These are phyloP conservation scores for Punctularia strigosozonata DNA, from an alignment of 768 basidiomycete genomes.

Conservation along the genomic window DNA sequence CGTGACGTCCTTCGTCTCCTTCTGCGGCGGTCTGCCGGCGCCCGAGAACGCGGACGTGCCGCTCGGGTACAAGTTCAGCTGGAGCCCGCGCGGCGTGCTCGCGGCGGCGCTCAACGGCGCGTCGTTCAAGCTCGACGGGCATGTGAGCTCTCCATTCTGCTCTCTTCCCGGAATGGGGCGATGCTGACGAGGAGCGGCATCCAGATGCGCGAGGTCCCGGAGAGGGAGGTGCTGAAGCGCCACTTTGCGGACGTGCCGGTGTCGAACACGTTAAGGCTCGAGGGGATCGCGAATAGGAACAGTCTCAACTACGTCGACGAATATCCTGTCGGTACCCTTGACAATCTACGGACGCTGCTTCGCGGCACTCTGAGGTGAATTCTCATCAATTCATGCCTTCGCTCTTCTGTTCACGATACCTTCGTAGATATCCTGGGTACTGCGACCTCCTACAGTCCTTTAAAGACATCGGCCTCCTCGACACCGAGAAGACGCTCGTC, in stretches of 20 bases:
- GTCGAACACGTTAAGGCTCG: conserved; percentile 48
- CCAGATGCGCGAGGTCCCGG: conserved; percentile 37
- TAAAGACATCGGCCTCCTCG: conserved; percentile 57
- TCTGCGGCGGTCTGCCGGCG: conserved; percentile 88
- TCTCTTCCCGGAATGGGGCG: background rate
- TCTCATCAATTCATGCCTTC: background rate
- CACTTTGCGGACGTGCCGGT: conserved; percentile 61
- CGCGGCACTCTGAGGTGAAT: conserved; percentile 74
- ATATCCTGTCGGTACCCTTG: conserved; percentile 41
- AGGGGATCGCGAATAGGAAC: conserved; percentile 82
- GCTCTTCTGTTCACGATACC: background rate
- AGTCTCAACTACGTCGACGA: conserved; percentile 57
- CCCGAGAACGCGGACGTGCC: conserved; percentile 52
- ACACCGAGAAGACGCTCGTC: conserved; percentile 23
- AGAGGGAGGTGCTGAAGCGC: conserved; percentile 39
- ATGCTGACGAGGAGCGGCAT: conserved; percentile 20
- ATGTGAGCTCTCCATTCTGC: conserved; percentile 11
- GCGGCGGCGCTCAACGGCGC: conserved; percentile 70
- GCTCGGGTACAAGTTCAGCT: conserved; percentile 86
- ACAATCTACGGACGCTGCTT: conserved; percentile 49
- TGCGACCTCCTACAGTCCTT: conserved; percentile 63
- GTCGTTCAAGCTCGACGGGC: conserved; percentile 51
- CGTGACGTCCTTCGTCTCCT: conserved; percentile 70
- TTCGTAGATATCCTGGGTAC: conserved; percentile 73
- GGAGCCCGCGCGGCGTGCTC: conserved; percentile 84